These are phyloP conservation scores for Tolypocladium nubicola DNA, from an alignment of 2,329 filamentous ascomycete species.

Conservation along the genomic window DNA sequence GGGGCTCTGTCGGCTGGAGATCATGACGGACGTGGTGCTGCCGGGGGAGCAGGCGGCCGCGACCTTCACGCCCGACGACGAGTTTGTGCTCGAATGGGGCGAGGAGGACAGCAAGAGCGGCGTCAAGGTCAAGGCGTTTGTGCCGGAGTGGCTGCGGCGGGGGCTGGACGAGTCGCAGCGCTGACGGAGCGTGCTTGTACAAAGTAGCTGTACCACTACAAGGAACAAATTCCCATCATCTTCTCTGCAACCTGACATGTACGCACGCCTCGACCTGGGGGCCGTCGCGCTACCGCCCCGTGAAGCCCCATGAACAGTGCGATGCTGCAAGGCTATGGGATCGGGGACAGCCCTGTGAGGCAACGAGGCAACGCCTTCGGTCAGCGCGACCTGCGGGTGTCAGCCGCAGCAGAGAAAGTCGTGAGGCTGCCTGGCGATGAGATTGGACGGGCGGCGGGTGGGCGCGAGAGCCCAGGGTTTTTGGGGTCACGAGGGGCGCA, in stretches of 20 bases:
- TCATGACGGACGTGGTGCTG: constrained; percentile 73
- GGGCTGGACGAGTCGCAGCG: constrained; percentile 22
- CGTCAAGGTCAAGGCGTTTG: constrained; percentile 64
- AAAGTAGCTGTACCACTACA: background rate
- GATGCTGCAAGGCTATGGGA: too few relatives aligned
- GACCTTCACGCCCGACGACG: constrained; percentile 48
- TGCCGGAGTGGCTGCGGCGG: constrained; percentile 62
- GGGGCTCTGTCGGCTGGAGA: constrained; percentile 75
- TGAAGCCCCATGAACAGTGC: too few relatives aligned
- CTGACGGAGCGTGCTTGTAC: constrained; percentile 3
- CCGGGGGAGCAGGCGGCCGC: constrained; percentile 58
- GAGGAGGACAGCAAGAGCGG: constrained; percentile 25
- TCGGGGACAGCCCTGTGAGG: too few relatives aligned
- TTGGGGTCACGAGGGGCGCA: background rate
- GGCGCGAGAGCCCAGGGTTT: background rate
- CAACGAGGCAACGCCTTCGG: too few relatives aligned
- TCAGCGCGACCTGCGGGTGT: background rate
- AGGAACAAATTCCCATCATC: background rate
- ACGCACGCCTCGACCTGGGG: too few relatives aligned
- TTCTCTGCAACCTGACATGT: background rate
- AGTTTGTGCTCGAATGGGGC: constrained; percentile 49
- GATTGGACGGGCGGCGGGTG: background rate
- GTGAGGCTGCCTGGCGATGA: background rate
- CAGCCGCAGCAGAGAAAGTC: background rate
- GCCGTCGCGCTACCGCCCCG: too few relatives aligned